Evolutionary conservation across 2,329 filamentous ascomycete genomes (phyloP).

Genomic region (Epichloe coenophiala): DNA sequence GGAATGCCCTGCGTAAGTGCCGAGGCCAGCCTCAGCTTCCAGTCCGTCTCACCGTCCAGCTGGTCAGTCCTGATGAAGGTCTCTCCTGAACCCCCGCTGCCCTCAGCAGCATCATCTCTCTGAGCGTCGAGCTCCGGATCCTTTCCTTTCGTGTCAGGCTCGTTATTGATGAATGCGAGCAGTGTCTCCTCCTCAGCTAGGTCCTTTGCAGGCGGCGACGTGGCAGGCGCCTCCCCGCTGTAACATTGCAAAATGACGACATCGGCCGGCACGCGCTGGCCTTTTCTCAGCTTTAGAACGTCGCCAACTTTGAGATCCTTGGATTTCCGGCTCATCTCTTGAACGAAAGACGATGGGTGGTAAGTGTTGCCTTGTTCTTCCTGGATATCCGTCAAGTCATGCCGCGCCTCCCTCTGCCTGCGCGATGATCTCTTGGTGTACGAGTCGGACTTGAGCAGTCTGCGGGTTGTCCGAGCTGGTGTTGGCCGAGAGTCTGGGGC

Average conservation of each 20-base stretch:
- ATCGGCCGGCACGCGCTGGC: conserved; percentile 87
- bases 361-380: conserved; percentile 51
- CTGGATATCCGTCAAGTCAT: conserved; percentile 47
- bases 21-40: conserved; percentile 87
- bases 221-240: conserved; percentile 35
- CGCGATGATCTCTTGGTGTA: conserved; percentile 16
- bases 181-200: conserved; percentile 26
- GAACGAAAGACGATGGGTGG: conserved; percentile 35
- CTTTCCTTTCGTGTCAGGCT: conserved; percentile 21
- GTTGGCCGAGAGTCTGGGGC: conserved; percentile 31
- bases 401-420: conserved; percentile 16
- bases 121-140: conserved; percentile 16
- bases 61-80: conserved; percentile 97
- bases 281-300: conserved; percentile 82
- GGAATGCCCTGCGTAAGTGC: conserved; percentile 70
- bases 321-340: conserved; percentile 67
- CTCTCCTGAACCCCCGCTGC: conserved; percentile 50
- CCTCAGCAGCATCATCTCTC: conserved; percentile 18
- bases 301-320: conserved; percentile 87
- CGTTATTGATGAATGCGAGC: conserved; percentile 27
- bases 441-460: conserved; percentile 30
- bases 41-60: conserved; percentile 93
- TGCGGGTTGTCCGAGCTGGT: conserved; percentile 22
- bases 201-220: conserved; percentile 16
- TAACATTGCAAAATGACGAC: conserved; percentile 83